These are phyloP conservation scores for Lipomyces chichibuensis DNA, from an alignment of 805 yeast species.

Conservation along the genomic window DNA sequence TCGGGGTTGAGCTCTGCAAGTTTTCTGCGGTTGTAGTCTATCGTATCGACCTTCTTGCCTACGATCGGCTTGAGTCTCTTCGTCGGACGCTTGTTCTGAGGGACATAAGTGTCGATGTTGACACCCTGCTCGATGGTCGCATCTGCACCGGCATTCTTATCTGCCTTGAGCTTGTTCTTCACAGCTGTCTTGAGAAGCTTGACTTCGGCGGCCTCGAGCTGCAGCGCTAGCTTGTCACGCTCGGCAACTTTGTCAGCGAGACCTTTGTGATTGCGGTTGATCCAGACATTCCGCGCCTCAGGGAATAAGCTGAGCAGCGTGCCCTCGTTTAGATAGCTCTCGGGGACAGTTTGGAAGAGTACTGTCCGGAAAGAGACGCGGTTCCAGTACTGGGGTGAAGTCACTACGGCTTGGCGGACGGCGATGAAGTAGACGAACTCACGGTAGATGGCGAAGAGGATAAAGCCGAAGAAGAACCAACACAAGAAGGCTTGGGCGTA, in stretches of 20 bases:
- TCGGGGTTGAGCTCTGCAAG: slow-evolving; percentile 70
- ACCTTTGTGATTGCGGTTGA: slow-evolving; percentile 63
- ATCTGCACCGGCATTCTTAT: slow-evolving; percentile 56
- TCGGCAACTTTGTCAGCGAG: slow-evolving; percentile 59
- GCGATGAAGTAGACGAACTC: slow-evolving; percentile 80
- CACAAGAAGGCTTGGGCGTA: slow-evolving; percentile 84
- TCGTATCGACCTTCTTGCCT: slow-evolving; percentile 84
- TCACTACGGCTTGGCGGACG: slow-evolving; percentile 71
- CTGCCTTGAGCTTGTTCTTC: slow-evolving; percentile 63
- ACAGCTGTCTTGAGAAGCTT: slow-evolving; percentile 62
- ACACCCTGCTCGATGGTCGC: slow-evolving; percentile 39
- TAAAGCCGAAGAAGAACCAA: slow-evolving; percentile 74
- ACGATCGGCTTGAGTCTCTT: slow-evolving; percentile 70
- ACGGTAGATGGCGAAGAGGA: slow-evolving; percentile 75
- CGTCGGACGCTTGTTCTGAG: slow-evolving; percentile 77
- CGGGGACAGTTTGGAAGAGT: slow-evolving; percentile 81
- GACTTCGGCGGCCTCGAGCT: slow-evolving; percentile 70
- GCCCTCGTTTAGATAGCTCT: slow-evolving; percentile 67
- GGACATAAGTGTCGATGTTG: slow-evolving; percentile 52
- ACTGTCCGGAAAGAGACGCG: slow-evolving; percentile 79
- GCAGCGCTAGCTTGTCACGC: slow-evolving; percentile 62
- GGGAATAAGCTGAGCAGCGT: slow-evolving; percentile 75
- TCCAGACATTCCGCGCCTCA: slow-evolving; percentile 82
- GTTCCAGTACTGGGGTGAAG: slow-evolving; percentile 79
- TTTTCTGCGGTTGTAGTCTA: slow-evolving; percentile 68